These are phyloP conservation scores for Bipolaris sorokiniana DNA, from an alignment of 2,329 filamentous ascomycete genomes.

Conservation along the genomic window DNA sequence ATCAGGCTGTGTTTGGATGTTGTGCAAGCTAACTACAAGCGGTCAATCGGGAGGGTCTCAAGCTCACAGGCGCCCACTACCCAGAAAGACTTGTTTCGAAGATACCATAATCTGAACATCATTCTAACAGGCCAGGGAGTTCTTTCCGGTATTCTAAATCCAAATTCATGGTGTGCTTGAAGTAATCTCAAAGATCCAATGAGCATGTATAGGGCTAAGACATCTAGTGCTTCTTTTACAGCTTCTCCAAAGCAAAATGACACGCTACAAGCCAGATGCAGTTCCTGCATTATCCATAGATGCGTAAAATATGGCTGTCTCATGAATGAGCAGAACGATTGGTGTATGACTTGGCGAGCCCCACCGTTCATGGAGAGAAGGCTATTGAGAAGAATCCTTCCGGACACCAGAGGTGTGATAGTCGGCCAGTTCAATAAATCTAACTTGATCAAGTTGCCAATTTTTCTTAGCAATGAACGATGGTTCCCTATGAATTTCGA, in stretches of 20 bases:
- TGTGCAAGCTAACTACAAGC: background rate
- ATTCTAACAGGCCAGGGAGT: no score
- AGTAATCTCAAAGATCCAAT: no score
- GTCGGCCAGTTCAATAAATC: no score
- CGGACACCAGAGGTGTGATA: no score
- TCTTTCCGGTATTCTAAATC: no score
- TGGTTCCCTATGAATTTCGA: rapidly evolving
- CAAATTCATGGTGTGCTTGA: no score
- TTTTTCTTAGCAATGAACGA: background rate
- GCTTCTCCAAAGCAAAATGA: background rate
- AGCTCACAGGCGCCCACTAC: no score
- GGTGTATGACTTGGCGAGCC: background rate
- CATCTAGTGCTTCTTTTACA: background rate
- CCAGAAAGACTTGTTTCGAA: no score
- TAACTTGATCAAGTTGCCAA: no score
- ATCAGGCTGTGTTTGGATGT: no score
- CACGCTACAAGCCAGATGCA: background rate
- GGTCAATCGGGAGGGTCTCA: no score
- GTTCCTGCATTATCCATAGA: slow-evolving; percentile 1
- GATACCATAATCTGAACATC: background rate
- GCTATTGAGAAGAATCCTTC: background rate
- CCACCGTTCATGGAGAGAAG: background rate
- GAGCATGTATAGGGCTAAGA: background rate
- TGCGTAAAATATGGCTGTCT: background rate
- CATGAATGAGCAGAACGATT: background rate